Evolutionary conservation across 139 green algal species (phyloP).

Genomic region (Closterium sp.): DNA sequence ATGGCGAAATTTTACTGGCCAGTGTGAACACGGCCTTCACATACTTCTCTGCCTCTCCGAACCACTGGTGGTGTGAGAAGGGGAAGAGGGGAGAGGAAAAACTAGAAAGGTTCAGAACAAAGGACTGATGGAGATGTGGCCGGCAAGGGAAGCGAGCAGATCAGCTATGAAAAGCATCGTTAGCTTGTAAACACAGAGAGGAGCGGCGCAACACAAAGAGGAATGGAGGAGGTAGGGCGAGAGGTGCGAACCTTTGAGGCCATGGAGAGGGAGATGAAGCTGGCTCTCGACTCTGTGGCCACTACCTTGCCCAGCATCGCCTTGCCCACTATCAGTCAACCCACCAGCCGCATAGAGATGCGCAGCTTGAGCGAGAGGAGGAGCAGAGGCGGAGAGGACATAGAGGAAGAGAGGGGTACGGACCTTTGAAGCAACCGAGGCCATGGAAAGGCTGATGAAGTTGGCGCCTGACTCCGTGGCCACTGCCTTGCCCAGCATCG

Average conservation of each 20-base stretch:
- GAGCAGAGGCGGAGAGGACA: background rate
- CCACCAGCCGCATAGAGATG: no score
- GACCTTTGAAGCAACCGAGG: slow-evolving; percentile 59
- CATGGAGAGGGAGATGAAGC: no score
- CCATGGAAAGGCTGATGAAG: slow-evolving; percentile 73
- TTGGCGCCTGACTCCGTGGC: slow-evolving; percentile 57
- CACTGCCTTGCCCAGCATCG: slow-evolving; percentile 55
- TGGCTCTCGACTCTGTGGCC: no score
- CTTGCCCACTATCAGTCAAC: no score
- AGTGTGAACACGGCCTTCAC: slow-evolving; percentile 45
- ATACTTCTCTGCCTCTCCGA: slow-evolving; percentile 54
- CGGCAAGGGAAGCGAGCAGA: background rate
- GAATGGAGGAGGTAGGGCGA: no score
- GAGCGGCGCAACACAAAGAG: no score
- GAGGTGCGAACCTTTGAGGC: no score
- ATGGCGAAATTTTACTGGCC: slow-evolving; percentile 48
- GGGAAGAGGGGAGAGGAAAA: background rate
- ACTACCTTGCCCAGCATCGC: no score
- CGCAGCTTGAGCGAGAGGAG: background rate
- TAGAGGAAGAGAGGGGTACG: background rate
- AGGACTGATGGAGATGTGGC: background rate
- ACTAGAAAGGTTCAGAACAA: background rate
- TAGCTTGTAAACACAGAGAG: no score
- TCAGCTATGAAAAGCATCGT: no score
- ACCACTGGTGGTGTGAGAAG: slow-evolving; percentile 50